Conservation (phyloP, 306 rosid genomes). For the Lathyrus sativus region DNA sequence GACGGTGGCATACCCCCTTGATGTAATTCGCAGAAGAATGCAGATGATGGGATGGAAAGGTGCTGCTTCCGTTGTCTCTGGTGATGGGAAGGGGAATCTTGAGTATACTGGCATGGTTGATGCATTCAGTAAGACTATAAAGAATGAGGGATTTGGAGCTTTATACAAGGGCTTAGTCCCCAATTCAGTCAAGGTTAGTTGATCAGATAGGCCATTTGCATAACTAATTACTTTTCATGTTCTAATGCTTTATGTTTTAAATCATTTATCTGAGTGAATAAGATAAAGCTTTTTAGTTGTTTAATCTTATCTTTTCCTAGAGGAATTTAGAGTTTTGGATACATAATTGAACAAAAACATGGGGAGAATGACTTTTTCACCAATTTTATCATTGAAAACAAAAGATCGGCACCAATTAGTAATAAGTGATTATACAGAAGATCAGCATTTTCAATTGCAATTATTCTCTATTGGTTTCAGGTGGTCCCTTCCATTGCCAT, state of each 20-base stretch:
- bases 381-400: not conserved
- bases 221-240: not conserved
- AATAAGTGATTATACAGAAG: not conserved
- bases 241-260: not conserved
- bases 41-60: conserved; percentile 96
- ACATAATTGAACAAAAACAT: not conserved
- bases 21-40: conserved; percentile 96
- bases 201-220: conserved; percentile 10
- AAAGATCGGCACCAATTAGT: not conserved
- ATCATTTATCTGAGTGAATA: conserved; percentile 15
- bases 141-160: conserved; percentile 86
- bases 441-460: not conserved
- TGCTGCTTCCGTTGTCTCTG: conserved; percentile 75
- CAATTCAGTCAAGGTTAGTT: conserved; percentile 78
- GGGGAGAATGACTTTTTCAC: not conserved
- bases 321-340: not conserved
- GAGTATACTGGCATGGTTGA: conserved; percentile 90
- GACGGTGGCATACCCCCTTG: conserved; percentile 94
- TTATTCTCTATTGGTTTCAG: conserved; percentile 37
- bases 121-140: conserved; percentile 85
- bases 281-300: not conserved
- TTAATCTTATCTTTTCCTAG: not conserved
- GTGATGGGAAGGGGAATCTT: conserved; percentile 69
- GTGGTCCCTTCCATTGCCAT: conserved; percentile 84
- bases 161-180: conserved; percentile 95